Evolutionary conservation across 1,139 yeast species (phyloP).

Genomic region (Zygoascus hellenicus): DNA sequence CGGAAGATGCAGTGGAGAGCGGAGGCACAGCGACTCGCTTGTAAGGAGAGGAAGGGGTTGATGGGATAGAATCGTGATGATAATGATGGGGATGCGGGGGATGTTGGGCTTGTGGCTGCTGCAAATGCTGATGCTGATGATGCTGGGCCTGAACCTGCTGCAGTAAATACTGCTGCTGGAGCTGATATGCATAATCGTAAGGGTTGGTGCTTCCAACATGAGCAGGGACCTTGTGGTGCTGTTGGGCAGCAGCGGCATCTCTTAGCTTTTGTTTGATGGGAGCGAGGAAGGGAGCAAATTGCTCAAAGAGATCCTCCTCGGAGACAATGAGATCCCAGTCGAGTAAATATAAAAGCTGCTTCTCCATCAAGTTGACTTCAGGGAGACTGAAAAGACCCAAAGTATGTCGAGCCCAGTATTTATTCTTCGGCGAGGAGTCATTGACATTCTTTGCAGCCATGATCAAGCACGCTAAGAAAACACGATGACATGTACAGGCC

Average conservation of each 20-base stretch:
- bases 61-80: background rate
- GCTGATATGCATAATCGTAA: conserved; percentile 8
- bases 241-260: conserved; percentile 15
- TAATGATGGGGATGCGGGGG: conserved; percentile 7
- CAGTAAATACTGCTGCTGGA: conserved; percentile 10
- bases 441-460: conserved; percentile 86
- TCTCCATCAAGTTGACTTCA: conserved; percentile 88
- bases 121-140: conserved; percentile 10
- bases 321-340: conserved; percentile 77
- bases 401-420: conserved; percentile 92
- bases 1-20: conserved; percentile 14
- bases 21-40: conserved; percentile 8
- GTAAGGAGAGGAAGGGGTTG: conserved; percentile 6
- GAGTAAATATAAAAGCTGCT: conserved; percentile 73
- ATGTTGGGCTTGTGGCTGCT: conserved; percentile 7
- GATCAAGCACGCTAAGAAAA: conserved; percentile 80
- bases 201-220: conserved; percentile 1
- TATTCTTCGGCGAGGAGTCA: conserved; percentile 90
- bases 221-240: conserved; percentile 7
- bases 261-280: conserved; percentile 50
- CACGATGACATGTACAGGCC: conserved; percentile 89
- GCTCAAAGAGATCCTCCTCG: conserved; percentile 60
- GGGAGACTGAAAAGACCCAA: conserved; percentile 67
- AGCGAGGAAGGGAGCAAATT: conserved; percentile 67
- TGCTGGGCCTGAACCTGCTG: conserved; percentile 9